Conservation (phyloP, 768 basidiomycete species). For the Hericium rajendrae region DNA sequence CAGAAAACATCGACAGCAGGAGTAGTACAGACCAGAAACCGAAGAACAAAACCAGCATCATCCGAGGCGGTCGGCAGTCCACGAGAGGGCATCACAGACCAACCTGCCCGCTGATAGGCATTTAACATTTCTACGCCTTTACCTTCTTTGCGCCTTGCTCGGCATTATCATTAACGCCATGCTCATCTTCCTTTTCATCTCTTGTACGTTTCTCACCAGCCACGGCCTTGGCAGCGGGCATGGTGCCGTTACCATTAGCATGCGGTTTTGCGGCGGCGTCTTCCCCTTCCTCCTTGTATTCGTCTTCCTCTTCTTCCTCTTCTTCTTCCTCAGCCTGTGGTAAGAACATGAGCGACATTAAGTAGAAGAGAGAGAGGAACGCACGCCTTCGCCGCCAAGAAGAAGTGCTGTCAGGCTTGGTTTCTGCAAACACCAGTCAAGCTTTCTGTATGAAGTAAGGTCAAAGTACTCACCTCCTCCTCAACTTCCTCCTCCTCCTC, state of each 20-base stretch:
- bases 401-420: not conserved
- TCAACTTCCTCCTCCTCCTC: not conserved
- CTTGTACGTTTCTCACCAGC: not conserved
- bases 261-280: not conserved
- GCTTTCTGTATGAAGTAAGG: not conserved
- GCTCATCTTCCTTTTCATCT: not conserved
- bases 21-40: no score
- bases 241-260: not conserved
- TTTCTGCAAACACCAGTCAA: not conserved
- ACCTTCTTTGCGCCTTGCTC: not conserved
- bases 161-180: not conserved
- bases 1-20: no score
- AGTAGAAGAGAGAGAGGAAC: not conserved
- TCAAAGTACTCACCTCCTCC: not conserved
- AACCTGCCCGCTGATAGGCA: no score
- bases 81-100: no score
- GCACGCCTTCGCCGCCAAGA: not conserved
- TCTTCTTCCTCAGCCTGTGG: not conserved
- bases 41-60: no score
- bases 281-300: not conserved
- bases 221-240: not conserved
- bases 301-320: not conserved
- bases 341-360: not conserved
- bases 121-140: not conserved
- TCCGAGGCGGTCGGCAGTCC: no score